Percentiles rank a stretch among this genome's conserved stretches.
These are phyloP conservation scores for Naganishia randhawae DNA, from an alignment of 768 basidiomycete genomes.

Conservation along the genomic window DNA sequence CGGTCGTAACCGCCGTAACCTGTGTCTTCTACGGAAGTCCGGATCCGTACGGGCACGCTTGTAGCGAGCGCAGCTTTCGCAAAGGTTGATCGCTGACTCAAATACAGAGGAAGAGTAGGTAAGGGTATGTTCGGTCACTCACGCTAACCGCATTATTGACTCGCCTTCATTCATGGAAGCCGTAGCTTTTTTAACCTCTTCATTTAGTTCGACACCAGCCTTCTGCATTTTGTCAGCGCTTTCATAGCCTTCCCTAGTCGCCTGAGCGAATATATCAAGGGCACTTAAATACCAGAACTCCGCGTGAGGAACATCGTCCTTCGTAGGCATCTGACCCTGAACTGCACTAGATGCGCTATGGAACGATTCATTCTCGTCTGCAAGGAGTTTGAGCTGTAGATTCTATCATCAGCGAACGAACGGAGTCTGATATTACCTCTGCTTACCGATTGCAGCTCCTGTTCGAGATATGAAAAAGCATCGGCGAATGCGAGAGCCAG, in stretches of 20 bases:
- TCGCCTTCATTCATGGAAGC: constrained; percentile 46
- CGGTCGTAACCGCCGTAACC: constrained; percentile 73
- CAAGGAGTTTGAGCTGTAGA: constrained; percentile 55
- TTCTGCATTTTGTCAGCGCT: constrained; percentile 37
- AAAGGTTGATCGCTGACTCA: constrained; percentile 56
- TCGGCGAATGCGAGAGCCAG: constrained; percentile 5
- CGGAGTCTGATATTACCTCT: not conserved
- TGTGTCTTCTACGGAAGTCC: constrained; percentile 71
- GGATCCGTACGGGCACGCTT: constrained; percentile 62
- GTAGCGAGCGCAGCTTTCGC: constrained; percentile 65
- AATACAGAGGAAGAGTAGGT: constrained; percentile 10
- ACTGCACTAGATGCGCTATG: constrained; percentile 35
- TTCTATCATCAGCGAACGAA: not conserved
- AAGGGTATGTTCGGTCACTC: not conserved
- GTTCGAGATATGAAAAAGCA: constrained; percentile 14
- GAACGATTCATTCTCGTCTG: constrained; percentile 52
- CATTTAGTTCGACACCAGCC: constrained; percentile 59
- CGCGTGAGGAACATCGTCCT: constrained; percentile 44
- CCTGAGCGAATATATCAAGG: constrained; percentile 56
- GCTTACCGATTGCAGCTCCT: constrained; percentile 27
- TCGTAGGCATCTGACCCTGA: constrained; percentile 24
- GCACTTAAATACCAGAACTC: constrained; percentile 61
- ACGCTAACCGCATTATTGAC: constrained; percentile 2
- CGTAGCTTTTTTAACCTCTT: constrained; percentile 46
- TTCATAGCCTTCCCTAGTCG: constrained; percentile 53